A percentile compares a stretch with the other conserved stretches of the same genome.
phyloP scores from a whole-genome alignment of 306 rosid species.

The Trichosanthes cucumerina region DNA sequence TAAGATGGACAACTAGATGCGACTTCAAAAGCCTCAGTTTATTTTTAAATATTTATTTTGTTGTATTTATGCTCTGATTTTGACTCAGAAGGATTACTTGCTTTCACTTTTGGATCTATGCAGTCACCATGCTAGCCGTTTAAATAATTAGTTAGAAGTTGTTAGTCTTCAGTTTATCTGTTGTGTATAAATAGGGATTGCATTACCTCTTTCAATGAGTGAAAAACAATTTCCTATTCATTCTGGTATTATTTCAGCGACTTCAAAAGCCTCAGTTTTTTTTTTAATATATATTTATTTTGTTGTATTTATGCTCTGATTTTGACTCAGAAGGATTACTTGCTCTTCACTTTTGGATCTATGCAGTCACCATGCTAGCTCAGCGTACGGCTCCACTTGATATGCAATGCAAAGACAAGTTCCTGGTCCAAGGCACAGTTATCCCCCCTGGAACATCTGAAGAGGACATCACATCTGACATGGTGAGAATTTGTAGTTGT shows the following conservation, averaged over 20 bases:
- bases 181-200: too few relatives aligned
- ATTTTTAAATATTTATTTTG: not conserved
- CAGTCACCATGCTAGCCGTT: conserved; percentile 98
- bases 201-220: too few relatives aligned
- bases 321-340: not conserved
- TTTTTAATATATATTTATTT: not conserved
- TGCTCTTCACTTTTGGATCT: conserved; percentile 17
- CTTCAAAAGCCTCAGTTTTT: too few relatives aligned
- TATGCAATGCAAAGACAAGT: conserved; percentile 85
- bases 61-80: not conserved
- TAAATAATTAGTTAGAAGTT: too few relatives aligned
- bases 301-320: not conserved
- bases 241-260: too few relatives aligned
- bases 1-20: not conserved
- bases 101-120: conserved; percentile 23
- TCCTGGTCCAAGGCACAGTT: conserved; percentile 62
- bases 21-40: not conserved
- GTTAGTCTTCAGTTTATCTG: too few relatives aligned
- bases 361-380: conserved; percentile 92
- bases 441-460: conserved; percentile 59
- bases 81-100: not conserved
- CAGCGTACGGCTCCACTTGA: conserved; percentile 62
- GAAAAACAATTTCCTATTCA: too few relatives aligned
- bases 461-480: conserved; percentile 52
- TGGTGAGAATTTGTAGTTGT: conserved; percentile 31